Base-by-base conservation (phyloP, 176 grass and related monocot species). In the Coix lacrymajobi region DNA sequence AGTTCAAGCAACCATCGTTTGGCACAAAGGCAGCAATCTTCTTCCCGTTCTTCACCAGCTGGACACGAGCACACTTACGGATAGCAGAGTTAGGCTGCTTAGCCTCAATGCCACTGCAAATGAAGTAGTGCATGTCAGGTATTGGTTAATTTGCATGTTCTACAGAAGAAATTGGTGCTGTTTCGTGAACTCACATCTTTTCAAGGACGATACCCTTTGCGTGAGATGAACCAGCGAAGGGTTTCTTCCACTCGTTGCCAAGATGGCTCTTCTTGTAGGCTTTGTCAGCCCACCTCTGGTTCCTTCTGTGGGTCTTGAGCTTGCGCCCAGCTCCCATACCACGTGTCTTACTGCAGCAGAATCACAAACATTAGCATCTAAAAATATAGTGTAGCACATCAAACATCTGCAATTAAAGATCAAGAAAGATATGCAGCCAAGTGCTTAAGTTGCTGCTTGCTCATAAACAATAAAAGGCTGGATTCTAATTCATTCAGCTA, bases 51-150 rank as follows among this genome's bases (percentile, higher is more conserved):
- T 92, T 92, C 64, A 95, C 90, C 40, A 95, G 67, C 81, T 90
- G 90, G 14, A 95, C 93, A 85, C 90, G 90, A 54, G 90, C 93
- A 69, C 88, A 92, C 37, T 95, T 95, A 80, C 90, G 85, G 69
- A 92, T 92, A 30, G 90, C 90, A 88, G 93, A 95, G 77, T 95
- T 95, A 3, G 93, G 93, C 87, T 92, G 82, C 79, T 95, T 95
- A 40, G 90, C 93, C 38, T 92, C 90, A 85, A 92, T 90, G 34
- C 93, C 90, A 14, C 90, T 95, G 75, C 32, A 88, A 66, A 20
- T 31, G 8, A 31, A 60, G 1, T 5, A 20, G 13, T 66, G 8
- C 32, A 30, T 11, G 36, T 63, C 32, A 84, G 2, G 8, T 1
- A 41, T 29, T 58, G 4, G 6, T 32, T 5, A 29, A 43, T 43